Percentiles rank a stretch among this genome's conserved stretches.
Evolutionary conservation across 129 eudicot genomes (phyloP).

Genomic region (Flaveria brownii): DNA sequence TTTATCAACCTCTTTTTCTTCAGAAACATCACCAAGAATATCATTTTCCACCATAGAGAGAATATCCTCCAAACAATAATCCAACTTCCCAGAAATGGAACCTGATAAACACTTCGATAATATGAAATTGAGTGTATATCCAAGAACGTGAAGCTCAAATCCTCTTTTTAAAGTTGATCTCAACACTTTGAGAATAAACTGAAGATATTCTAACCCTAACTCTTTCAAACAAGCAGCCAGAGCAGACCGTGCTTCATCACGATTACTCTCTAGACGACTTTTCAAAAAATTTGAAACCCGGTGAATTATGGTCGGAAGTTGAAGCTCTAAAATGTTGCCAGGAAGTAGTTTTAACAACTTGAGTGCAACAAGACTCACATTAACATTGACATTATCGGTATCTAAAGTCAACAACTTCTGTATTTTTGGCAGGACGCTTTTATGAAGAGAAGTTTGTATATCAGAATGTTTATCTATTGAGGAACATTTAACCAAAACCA

Average conservation of each 20-base stretch:
- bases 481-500: conserved; percentile 9
- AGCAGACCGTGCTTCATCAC: conserved; percentile 92
- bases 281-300: conserved; percentile 77
- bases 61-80: conserved; percentile 74
- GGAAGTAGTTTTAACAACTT: conserved; percentile 78
- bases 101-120: conserved; percentile 48
- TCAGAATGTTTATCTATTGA: conserved; percentile 24
- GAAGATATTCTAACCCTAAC: conserved; percentile 74
- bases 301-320: conserved; percentile 72
- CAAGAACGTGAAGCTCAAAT: conserved; percentile 87
- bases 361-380: conserved; percentile 67
- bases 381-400: conserved; percentile 69
- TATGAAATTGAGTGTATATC: conserved; percentile 77
- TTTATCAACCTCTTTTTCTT: conserved; percentile 86
- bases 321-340: conserved; percentile 56
- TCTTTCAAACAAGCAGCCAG: conserved; percentile 86
- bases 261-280: conserved; percentile 74
- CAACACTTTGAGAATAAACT: conserved; percentile 63
- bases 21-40: conserved; percentile 85
- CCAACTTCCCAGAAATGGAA: conserved; percentile 55
- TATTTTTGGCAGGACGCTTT: conserved; percentile 62
- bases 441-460: conserved; percentile 50
- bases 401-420: conserved; percentile 62
- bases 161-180: conserved; percentile 77
- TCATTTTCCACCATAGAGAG: conserved; percentile 67